A percentile compares a stretch with the other conserved stretches of the same genome.
phyloP scores from a whole-genome alignment of 1,284 basidiomycete species.

The Rhizopogon hawkerae region DNA sequence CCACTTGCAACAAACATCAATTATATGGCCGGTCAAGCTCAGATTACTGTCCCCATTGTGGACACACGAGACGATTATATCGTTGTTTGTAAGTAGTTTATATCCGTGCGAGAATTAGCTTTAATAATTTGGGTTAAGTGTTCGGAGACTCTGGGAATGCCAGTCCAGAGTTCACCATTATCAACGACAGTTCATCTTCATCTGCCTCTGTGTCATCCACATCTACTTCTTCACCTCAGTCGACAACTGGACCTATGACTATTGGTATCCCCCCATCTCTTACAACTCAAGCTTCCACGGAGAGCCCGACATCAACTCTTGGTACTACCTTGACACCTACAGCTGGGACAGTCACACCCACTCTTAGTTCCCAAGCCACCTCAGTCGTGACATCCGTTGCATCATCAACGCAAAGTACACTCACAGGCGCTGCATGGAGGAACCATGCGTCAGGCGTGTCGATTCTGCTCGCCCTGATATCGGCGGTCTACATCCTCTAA shows the following conservation, averaged over 20 bases:
- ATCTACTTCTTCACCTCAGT: slow-evolving; percentile 7
- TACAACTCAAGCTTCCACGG: background rate
- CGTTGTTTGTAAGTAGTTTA: slow-evolving; percentile 34
- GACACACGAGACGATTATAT: slow-evolving; percentile 34
- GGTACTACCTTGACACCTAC: slow-evolving; percentile 1
- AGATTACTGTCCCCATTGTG: slow-evolving; percentile 52
- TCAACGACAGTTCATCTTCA: slow-evolving; percentile 14
- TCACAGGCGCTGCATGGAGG: slow-evolving; percentile 17
- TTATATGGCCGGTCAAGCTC: slow-evolving; percentile 40
- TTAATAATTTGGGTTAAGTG: slow-evolving; percentile 20
- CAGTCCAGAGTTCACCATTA: slow-evolving; percentile 38
- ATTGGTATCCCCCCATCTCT: slow-evolving; percentile 1
- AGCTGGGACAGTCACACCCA: slow-evolving; percentile 5
- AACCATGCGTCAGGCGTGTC: slow-evolving; percentile 15
- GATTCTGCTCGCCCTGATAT: slow-evolving; percentile 13
- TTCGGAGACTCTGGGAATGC: slow-evolving; percentile 37
- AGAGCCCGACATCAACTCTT: background rate
- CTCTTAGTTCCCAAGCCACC: background rate
- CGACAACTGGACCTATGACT: background rate
- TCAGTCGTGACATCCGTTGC: background rate
- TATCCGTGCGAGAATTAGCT: background rate
- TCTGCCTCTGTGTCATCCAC: slow-evolving; percentile 10
- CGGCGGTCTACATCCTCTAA: slow-evolving; percentile 16
- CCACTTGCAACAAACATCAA: slow-evolving; percentile 52
- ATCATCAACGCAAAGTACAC: slow-evolving; percentile 14